Conservation (phyloP, 1,284 basidiomycete genomes). For the Ganoderma boninense region DNA sequence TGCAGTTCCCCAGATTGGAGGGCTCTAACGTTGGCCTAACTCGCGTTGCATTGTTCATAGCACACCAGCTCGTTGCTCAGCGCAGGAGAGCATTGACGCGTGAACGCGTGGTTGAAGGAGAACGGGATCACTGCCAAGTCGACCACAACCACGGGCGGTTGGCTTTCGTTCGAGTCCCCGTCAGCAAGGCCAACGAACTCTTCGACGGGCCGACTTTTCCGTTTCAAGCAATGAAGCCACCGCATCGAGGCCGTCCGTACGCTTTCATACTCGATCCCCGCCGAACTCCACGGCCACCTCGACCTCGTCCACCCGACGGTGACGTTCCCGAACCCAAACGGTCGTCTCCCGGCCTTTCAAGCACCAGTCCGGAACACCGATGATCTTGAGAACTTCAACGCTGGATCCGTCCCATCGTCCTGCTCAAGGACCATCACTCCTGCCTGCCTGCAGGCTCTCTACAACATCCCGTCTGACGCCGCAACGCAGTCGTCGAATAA, state of each 20-base stretch:
- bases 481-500: conserved; percentile 52
- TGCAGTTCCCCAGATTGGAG: not conserved
- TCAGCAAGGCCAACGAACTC: conserved; percentile 49
- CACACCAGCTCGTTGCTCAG: conserved; percentile 48
- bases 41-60: conserved; percentile 28
- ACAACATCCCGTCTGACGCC: conserved; percentile 57
- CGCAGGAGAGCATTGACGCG: conserved; percentile 45
- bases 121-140: conserved; percentile 44
- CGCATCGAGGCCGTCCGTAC: conserved; percentile 45
- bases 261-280: conserved; percentile 52
- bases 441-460: conserved; percentile 59
- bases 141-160: conserved; percentile 48
- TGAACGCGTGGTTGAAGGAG: conserved; percentile 48
- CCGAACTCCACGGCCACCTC: conserved; percentile 46
- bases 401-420: conserved; percentile 29
- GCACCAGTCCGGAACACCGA: conserved; percentile 18
- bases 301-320: conserved; percentile 53
- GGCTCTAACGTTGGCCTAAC: not conserved
- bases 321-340: conserved; percentile 38
- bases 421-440: conserved; percentile 60
- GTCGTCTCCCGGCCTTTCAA: conserved; percentile 29
- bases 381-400: conserved; percentile 25
- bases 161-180: conserved; percentile 49
- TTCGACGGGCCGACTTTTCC: conserved; percentile 49
- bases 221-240: conserved; percentile 47